These are phyloP conservation scores for Cladosporium sp. DNA, from an alignment of 2,329 filamentous ascomycete species.

Conservation along the genomic window DNA sequence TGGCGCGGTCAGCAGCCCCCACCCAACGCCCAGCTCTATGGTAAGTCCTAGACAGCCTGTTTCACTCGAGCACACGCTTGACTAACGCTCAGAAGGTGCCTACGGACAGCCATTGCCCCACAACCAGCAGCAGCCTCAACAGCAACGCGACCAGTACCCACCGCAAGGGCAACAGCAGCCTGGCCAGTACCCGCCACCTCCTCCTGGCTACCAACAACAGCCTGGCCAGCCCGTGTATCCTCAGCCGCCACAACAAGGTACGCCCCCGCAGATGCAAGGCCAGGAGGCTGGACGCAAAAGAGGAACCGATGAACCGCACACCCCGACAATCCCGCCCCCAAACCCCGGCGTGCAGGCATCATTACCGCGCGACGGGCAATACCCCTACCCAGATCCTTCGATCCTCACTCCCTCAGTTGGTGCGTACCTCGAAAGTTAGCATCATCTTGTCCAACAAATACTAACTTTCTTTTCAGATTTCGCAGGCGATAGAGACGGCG, in stretches of 20 bases:
- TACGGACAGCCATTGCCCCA: slow-evolving; percentile 53
- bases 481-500: slow-evolving; percentile 7
- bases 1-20: slow-evolving; percentile 53
- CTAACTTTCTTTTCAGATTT: slow-evolving; percentile 7
- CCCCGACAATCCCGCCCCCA: slow-evolving; percentile 52
- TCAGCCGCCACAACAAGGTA: slow-evolving; percentile 35
- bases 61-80: background rate
- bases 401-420: slow-evolving; percentile 20
- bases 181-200: slow-evolving; percentile 42
- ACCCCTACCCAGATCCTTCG: slow-evolving; percentile 46
- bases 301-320: slow-evolving; percentile 52
- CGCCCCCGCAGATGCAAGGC: slow-evolving; percentile 20
- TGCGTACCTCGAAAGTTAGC: slow-evolving; percentile 1
- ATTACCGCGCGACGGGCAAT: slow-evolving; percentile 27
- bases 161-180: slow-evolving; percentile 38
- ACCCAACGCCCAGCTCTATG: slow-evolving; percentile 49
- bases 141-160: slow-evolving; percentile 31
- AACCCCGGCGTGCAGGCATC: slow-evolving; percentile 37
- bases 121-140: slow-evolving; percentile 34
- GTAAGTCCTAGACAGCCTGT: background rate
- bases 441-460: background rate
- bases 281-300: slow-evolving; percentile 47
- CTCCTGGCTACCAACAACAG: slow-evolving; percentile 48
- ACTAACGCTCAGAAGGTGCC: slow-evolving; percentile 37
- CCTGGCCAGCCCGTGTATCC: slow-evolving; percentile 49